A percentile compares a stretch with the other conserved stretches of the same genome.
Conservation (phyloP, 1,139 yeast species). For the Pneumocystis oryctolagi region DNA sequence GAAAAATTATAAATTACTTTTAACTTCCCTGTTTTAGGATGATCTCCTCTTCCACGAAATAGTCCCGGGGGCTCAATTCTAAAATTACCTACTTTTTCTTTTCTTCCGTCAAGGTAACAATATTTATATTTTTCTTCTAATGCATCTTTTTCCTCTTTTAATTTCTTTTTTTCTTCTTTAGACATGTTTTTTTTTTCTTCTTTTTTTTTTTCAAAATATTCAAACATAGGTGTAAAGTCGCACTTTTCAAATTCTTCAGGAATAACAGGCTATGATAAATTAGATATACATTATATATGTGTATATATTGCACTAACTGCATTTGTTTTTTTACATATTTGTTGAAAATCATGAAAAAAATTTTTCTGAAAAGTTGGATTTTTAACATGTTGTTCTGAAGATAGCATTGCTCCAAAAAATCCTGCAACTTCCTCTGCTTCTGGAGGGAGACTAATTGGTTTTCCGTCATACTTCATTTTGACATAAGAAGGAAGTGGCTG, state of each 20-base stretch:
- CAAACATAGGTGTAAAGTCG: constrained; percentile 64
- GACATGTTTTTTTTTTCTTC: constrained; percentile 58
- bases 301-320: constrained; percentile 30
- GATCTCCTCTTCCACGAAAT: constrained; percentile 93
- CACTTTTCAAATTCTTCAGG: constrained; percentile 44
- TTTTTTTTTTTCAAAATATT: constrained; percentile 53
- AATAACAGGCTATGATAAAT: not conserved
- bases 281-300: constrained; percentile 25
- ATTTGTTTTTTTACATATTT: constrained; percentile 54
- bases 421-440: constrained; percentile 97
- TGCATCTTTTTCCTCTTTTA: constrained; percentile 58
- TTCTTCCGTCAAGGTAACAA: constrained; percentile 72
- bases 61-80: constrained; percentile 92
- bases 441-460: constrained; percentile 54
- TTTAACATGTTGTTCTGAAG: constrained; percentile 64
- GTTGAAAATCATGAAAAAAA: constrained; percentile 63
- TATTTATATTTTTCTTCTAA: constrained; percentile 69
- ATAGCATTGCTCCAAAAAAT: constrained; percentile 75
- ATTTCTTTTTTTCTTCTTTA: constrained; percentile 53
- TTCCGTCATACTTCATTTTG: constrained; percentile 59
- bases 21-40: constrained; percentile 85
- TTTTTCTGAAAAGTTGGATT: constrained; percentile 77
- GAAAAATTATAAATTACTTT: constrained; percentile 8
- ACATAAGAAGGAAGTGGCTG: constrained; percentile 74
- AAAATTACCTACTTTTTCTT: constrained; percentile 85